Conservation (phyloP, 1,139 yeast species). For the Hanseniaspora sp. region DNA sequence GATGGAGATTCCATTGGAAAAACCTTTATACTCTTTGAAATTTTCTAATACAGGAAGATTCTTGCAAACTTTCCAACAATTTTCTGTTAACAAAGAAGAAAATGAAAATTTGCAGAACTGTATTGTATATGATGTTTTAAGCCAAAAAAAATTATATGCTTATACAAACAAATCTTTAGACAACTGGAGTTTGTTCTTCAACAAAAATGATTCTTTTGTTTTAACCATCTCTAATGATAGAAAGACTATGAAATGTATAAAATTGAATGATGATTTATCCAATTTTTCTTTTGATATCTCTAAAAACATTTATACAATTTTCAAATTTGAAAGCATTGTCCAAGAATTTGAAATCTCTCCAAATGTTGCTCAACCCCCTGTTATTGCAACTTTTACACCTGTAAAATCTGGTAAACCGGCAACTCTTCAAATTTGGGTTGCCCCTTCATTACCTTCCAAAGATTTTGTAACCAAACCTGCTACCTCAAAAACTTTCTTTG, state of each 20-base stretch:
- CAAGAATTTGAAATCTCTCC: slow-evolving; percentile 62
- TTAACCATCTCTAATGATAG: slow-evolving; percentile 22
- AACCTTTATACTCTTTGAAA: slow-evolving; percentile 56
- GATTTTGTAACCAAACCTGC: slow-evolving; percentile 2
- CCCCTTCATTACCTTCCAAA: slow-evolving; percentile 48
- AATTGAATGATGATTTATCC: slow-evolving; percentile 38
- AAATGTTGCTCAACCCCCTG: slow-evolving; percentile 59
- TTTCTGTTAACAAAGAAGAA: slow-evolving; percentile 42
- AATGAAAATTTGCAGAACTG: slow-evolving; percentile 64
- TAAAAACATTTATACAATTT: slow-evolving; percentile 45
- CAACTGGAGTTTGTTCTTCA: slow-evolving; percentile 50
- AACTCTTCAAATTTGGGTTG: slow-evolving; percentile 66
- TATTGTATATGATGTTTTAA: slow-evolving; percentile 43
- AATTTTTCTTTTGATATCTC: slow-evolving; percentile 42
- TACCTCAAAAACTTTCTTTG: slow-evolving; percentile 69
- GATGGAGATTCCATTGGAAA: slow-evolving; percentile 38
- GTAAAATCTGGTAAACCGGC: slow-evolving; percentile 83
- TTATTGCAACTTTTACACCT: slow-evolving; percentile 85
- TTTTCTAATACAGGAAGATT: slow-evolving; percentile 85
- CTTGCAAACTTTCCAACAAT: slow-evolving; percentile 85
- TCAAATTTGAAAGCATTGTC: slow-evolving; percentile 28
- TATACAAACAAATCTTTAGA: slow-evolving; percentile 76
- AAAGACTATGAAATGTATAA: slow-evolving; percentile 35
- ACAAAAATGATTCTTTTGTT: slow-evolving; percentile 29
- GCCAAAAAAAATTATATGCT: slow-evolving; percentile 42